phyloP scores from a whole-genome alignment of 305 asterid species.

The Fraxinus platypoda region DNA sequence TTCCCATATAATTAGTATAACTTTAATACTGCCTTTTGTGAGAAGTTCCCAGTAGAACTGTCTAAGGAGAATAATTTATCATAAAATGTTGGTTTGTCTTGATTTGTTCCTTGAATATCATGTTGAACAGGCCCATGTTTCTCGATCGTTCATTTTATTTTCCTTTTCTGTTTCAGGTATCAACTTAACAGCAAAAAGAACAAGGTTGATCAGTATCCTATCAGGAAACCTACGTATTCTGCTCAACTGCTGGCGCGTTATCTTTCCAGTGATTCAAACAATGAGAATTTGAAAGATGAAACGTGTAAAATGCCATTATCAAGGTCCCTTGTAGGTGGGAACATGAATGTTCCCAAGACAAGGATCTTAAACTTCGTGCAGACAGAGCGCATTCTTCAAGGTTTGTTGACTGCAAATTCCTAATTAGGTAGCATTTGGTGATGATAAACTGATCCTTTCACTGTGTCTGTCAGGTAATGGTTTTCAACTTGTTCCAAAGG shows the following conservation, averaged over 20 bases:
- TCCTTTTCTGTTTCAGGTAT: slow-evolving; percentile 53
- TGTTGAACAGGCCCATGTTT: slow-evolving; percentile 10
- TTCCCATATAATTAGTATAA: neutral
- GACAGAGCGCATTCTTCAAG: slow-evolving; percentile 75
- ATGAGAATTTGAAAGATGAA: slow-evolving; percentile 69
- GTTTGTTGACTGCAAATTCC: slow-evolving; percentile 40
- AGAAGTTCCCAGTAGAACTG: slow-evolving; percentile 4
- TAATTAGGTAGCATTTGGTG: slow-evolving; percentile 14
- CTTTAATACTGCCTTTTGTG: neutral
- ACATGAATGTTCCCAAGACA: slow-evolving; percentile 68
- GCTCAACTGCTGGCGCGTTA: slow-evolving; percentile 42
- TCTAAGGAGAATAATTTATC: slow-evolving; percentile 6
- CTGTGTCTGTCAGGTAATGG: slow-evolving; percentile 56
- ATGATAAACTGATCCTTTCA: slow-evolving; percentile 25
- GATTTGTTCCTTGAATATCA: neutral
- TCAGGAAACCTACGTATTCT: slow-evolving; percentile 47
- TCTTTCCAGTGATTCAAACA: slow-evolving; percentile 63
- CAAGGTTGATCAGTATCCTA: slow-evolving; percentile 63
- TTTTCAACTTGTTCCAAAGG: slow-evolving; percentile 56
- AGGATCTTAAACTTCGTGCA: slow-evolving; percentile 64
- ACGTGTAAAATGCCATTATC: slow-evolving; percentile 71
- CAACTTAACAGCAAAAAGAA: slow-evolving; percentile 67
- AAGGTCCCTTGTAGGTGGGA: slow-evolving; percentile 80
- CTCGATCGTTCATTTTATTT: slow-evolving; percentile 17
- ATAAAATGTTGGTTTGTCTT: neutral